phyloP scores from a whole-genome alignment of 495 filamentous ascomycete species.

The Talaromyces ruber region DNA sequence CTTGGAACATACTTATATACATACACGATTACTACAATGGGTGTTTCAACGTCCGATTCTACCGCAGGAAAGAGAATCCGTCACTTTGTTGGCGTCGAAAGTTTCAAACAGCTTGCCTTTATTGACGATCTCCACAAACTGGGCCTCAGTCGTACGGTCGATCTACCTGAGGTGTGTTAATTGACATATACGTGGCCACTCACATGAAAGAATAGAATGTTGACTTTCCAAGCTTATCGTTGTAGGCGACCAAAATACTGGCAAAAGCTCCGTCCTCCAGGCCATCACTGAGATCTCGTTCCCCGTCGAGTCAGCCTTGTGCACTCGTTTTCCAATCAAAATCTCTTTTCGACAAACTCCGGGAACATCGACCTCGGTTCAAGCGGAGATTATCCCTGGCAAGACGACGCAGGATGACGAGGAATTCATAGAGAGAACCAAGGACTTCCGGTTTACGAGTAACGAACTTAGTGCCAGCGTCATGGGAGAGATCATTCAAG shows the following conservation, averaged over 20 bases:
- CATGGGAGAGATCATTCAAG: neutral
- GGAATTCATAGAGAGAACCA: neutral
- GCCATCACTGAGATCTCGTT: slow-evolving; percentile 59
- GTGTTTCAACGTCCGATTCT: neutral
- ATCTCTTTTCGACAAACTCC: slow-evolving; percentile 1
- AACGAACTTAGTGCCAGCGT: neutral
- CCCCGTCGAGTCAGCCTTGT: slow-evolving; percentile 48
- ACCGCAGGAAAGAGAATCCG: neutral
- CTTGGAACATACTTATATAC: neutral
- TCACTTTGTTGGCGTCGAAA: slow-evolving; percentile 3
- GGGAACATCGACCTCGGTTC: neutral
- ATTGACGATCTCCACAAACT: slow-evolving; percentile 1
- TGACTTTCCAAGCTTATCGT: slow-evolving; percentile 52
- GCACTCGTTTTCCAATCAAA: slow-evolving; percentile 57
- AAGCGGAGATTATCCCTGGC: neutral
- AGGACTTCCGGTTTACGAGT: neutral
- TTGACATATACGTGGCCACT: no score
- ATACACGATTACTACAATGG: neutral
- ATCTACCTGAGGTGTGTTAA: slow-evolving; percentile 1
- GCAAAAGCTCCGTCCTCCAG: slow-evolving; percentile 63
- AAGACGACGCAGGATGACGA: neutral
- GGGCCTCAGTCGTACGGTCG: neutral
- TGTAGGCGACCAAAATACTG: slow-evolving; percentile 54
- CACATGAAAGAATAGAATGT: slow-evolving; percentile 6
- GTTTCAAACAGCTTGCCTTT: slow-evolving; percentile 1